Conservation (phyloP, 2,329 filamentous ascomycete species). For the Saccharata proteae region DNA sequence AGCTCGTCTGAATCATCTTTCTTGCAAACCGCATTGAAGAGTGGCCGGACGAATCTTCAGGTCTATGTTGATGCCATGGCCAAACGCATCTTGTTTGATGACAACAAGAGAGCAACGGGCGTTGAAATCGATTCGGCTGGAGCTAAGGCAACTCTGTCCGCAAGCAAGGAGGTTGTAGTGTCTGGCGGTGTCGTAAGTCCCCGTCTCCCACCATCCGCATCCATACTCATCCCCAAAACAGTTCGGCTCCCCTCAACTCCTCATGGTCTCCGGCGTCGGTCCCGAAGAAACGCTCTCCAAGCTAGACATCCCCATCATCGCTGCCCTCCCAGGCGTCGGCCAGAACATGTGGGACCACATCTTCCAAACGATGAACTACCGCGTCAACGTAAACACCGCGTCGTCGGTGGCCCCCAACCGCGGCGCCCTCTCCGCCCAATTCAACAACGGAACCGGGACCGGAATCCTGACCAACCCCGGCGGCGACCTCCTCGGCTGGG, state of each 20-base stretch:
- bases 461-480: neutral
- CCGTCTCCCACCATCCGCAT: neutral
- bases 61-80: constrained; percentile 19
- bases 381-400: neutral
- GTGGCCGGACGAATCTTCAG: constrained; percentile 6
- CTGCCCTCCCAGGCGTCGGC: constrained; percentile 7
- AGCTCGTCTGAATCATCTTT: constrained; percentile 13
- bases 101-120: constrained; percentile 9
- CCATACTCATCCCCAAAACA: neutral
- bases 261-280: constrained; percentile 27
- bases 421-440: neutral
- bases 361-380: neutral
- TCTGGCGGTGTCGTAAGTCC: constrained; percentile 17
- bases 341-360: constrained; percentile 6
- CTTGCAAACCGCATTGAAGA: constrained; percentile 13
- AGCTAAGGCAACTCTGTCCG: constrained; percentile 1
- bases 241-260: constrained; percentile 48
- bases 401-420: neutral
- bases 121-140: constrained; percentile 15
- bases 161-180: constrained; percentile 2
- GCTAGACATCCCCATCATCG: constrained; percentile 3
- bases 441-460: neutral
- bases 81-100: constrained; percentile 18
- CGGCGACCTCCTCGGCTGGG: constrained; percentile 12
- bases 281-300: neutral